phyloP scores from a whole-genome alignment of 2,329 filamentous ascomycete genomes.

The Gaeumannomyces tritici region DNA sequence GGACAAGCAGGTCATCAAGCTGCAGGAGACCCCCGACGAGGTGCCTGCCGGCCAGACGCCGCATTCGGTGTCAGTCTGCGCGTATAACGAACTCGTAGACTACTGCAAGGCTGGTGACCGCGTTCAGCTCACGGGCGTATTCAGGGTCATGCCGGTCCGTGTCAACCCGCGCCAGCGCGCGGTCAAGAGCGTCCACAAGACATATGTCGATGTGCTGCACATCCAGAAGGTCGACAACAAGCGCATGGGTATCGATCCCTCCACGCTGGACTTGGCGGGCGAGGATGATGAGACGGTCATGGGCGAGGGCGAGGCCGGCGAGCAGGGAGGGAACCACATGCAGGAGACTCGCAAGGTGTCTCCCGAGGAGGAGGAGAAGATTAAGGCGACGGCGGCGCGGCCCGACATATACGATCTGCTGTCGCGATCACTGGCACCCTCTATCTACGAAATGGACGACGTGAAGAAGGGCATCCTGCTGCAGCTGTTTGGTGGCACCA shows the following conservation, averaged over 20 bases:
- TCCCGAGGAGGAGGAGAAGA: constrained; percentile 82
- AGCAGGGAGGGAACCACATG: constrained; percentile 50
- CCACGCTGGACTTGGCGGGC: constrained; percentile 77
- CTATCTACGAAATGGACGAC: constrained; percentile 96
- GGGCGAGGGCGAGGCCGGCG: constrained; percentile 52
- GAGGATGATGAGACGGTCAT: constrained; percentile 53
- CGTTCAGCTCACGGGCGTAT: constrained; percentile 92
- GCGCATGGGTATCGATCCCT: constrained; percentile 81
- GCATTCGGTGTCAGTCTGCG: constrained; percentile 91
- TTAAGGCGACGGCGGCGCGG: constrained; percentile 68
- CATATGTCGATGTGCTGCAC: constrained; percentile 90
- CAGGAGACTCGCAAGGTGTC: constrained; percentile 78
- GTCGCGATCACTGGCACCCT: constrained; percentile 82
- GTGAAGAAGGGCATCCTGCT: constrained; percentile 97
- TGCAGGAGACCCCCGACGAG: constrained; percentile 93
- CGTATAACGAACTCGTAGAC: constrained; percentile 94
- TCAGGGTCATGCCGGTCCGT: constrained; percentile 86
- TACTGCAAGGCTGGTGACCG: constrained; percentile 97
- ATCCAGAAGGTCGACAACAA: constrained; percentile 96
- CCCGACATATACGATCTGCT: constrained; percentile 90
- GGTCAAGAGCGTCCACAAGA: constrained; percentile 95
- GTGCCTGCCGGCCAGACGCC: constrained; percentile 94
- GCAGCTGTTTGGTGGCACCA: constrained; percentile 93
- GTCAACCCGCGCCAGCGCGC: constrained; percentile 88
- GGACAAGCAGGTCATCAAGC: constrained; percentile 97